Evolutionary conservation across 495 filamentous ascomycete genomes (phyloP).

Genomic region (Penicillium taxi): DNA sequence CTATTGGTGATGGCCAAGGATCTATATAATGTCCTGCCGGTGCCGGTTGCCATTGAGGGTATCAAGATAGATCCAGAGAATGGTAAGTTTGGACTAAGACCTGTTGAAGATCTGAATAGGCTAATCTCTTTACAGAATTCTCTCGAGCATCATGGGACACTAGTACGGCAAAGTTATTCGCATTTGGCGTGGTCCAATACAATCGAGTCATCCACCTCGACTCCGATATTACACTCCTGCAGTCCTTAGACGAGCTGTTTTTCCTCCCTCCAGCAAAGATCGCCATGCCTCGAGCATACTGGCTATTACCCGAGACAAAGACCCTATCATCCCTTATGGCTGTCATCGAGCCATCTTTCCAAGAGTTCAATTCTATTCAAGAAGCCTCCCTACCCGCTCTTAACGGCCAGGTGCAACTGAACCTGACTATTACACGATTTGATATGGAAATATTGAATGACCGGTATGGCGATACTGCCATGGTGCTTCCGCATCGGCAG

Average conservation of each 20-base stretch:
- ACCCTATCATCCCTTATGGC: conserved; percentile 55
- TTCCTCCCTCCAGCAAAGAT: conserved; percentile 52
- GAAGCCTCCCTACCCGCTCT: conserved; percentile 24
- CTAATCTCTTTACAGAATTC: conserved; percentile 2
- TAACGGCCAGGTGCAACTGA: conserved; percentile 28
- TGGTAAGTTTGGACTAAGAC: conserved; percentile 14
- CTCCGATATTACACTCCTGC: conserved; percentile 56
- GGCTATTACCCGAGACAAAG: conserved; percentile 48
- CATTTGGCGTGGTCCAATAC: conserved; percentile 63
- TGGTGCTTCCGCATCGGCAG: conserved; percentile 67
- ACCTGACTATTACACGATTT: conserved; percentile 35
- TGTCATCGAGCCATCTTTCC: conserved; percentile 53
- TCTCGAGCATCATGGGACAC: conserved; percentile 46
- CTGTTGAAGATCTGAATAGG: background rate
- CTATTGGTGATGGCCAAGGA: conserved; percentile 53
- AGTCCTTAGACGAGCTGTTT: conserved; percentile 67
- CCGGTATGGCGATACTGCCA: conserved; percentile 56
- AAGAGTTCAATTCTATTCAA: conserved; percentile 47
- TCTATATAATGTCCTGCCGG: conserved; percentile 51
- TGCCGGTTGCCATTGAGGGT: conserved; percentile 52
- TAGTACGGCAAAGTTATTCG: conserved; percentile 61
- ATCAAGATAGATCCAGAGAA: conserved; percentile 31
- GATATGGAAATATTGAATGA: conserved; percentile 72
- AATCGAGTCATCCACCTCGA: conserved; percentile 61
- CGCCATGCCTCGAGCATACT: conserved; percentile 66